Percentiles rank a stretch among this genome's conserved stretches.
Evolutionary conservation across 139 green algal genomes (phyloP).

Genomic region (Chara braunii): DNA sequence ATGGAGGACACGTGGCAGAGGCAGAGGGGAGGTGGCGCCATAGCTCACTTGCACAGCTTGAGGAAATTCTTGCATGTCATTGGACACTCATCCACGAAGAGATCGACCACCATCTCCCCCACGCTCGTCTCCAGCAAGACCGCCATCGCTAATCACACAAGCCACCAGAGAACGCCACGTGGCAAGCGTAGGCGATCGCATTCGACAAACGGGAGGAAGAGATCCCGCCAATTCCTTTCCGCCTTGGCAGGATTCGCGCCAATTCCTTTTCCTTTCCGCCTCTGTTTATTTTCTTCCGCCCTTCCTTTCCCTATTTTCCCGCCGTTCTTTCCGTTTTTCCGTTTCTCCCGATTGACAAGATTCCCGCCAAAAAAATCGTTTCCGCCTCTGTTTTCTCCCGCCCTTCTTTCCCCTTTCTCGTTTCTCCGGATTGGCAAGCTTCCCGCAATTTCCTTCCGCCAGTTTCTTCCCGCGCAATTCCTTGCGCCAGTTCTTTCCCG

Average conservation of each 20-base stretch:
- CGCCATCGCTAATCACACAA: conserved; percentile 57
- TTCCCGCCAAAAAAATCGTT: neutral
- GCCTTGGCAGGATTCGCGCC: neutral
- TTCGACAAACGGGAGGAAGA: neutral
- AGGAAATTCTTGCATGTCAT: conserved; percentile 39
- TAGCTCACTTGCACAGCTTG: conserved; percentile 40
- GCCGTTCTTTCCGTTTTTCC: neutral
- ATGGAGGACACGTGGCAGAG: no score
- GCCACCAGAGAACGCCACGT: neutral
- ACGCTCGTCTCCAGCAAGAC: conserved; percentile 90
- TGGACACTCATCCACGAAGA: conserved; percentile 51
- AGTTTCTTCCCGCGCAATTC: no score
- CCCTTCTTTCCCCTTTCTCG: neutral
- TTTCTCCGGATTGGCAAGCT: no score
- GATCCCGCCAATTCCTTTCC: neutral
- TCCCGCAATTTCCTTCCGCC: no score
- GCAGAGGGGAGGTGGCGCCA: no score
- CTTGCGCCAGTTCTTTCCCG: no score
- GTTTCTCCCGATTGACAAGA: neutral
- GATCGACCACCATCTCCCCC: conserved; percentile 88
- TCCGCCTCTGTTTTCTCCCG: neutral
- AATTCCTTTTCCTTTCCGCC: neutral
- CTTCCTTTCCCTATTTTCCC: neutral
- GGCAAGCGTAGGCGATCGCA: neutral
- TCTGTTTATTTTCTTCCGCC: neutral